Percentiles rank a stretch among this genome's conserved stretches.
Conservation (phyloP, 129 eudicot species). For the Flaveria trinervia region DNA sequence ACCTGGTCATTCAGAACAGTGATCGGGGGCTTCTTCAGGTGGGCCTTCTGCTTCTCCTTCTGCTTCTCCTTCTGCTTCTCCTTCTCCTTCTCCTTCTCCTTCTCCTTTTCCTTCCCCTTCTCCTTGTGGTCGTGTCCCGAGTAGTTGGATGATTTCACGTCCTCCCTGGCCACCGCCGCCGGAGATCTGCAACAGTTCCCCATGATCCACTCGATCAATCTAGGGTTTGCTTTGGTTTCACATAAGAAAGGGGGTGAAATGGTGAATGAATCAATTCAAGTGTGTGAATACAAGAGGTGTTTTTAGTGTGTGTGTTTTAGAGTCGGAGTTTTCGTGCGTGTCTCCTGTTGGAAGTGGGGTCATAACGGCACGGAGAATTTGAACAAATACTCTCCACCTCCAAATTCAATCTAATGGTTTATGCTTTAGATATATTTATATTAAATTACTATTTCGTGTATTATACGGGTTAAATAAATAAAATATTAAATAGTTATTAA, state of each 20-base stretch:
- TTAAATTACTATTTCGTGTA: too few relatives aligned
- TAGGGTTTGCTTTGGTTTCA: constrained; percentile 19
- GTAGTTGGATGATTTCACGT: constrained; percentile 62
- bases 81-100: constrained; percentile 25
- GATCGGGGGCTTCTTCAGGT: constrained; percentile 43
- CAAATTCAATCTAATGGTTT: too few relatives aligned
- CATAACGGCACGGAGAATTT: constrained; percentile 36
- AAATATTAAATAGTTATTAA: too few relatives aligned
- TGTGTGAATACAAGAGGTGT: constrained; percentile 31
- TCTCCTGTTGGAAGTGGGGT: constrained; percentile 41
- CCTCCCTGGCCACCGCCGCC: constrained; percentile 90
- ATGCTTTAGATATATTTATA: too few relatives aligned
- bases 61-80: constrained; percentile 48
- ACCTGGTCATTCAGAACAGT: constrained; percentile 52
- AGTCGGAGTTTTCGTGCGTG: constrained; percentile 1
- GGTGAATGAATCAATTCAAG: constrained; percentile 8
- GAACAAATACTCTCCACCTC: background rate
- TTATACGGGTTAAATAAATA: too few relatives aligned
- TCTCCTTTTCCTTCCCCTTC: constrained; percentile 26
- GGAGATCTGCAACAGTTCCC: constrained; percentile 99
- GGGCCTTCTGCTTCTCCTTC: constrained; percentile 11
- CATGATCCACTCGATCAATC: constrained; percentile 40
- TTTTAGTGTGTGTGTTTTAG: constrained; percentile 37
- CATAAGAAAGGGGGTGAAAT: constrained; percentile 24
- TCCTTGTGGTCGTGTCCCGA: constrained; percentile 44